Evolutionary conservation across 768 basidiomycete species (phyloP), one percentile per base, ranked within the genome.

Genomic region (Pisolithus tinctorius): DNA sequence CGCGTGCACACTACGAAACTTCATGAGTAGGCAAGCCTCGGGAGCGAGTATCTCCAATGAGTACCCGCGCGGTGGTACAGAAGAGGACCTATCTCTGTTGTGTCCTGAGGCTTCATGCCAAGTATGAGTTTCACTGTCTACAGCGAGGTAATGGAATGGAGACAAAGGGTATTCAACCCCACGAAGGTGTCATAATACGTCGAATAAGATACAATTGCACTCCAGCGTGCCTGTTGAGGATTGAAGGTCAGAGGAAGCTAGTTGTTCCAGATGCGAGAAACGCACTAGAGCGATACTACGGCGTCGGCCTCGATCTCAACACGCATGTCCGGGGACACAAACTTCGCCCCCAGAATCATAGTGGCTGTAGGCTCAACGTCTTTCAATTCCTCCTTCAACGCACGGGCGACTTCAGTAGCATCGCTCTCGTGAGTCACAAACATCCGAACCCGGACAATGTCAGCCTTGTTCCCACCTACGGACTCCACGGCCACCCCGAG

Each of bases 221-320:
- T 34, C 34, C 34, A 13, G 34, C 34, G 34, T 6, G n/a, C 17
- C 42, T 43, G 13, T 43, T 8, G 6, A 14, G 34, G 42, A 43
- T 43, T 14, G 25, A 41, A 25, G 14, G 10, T 43, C 42, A 43
- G 42, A 13, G 9, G 31, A 11, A 27, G 4, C 23, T 13, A 14
- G 25, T 43, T 26, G 25, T 3, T 14, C 6, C 4, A 5, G 25
- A 11, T 27, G 10, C 14, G 27, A 26, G 25, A 26, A 27, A 20
- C 45, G 27, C 13, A 51, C 50, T 31, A 51, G 13, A 43, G 30
- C 10, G 34, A 30, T 30, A 20, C 3, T 11, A 78, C 59, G 0
- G 77, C 78, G 58, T 80, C 78, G 14, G 75, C 77, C 61, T 80
- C 78, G 37, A 80, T 77, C 55, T 80, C 80, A 6, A 79, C 77